Evolutionary conservation across 495 filamentous ascomycete species (phyloP).

Genomic region (Annulohypoxylon maeteangense): DNA sequence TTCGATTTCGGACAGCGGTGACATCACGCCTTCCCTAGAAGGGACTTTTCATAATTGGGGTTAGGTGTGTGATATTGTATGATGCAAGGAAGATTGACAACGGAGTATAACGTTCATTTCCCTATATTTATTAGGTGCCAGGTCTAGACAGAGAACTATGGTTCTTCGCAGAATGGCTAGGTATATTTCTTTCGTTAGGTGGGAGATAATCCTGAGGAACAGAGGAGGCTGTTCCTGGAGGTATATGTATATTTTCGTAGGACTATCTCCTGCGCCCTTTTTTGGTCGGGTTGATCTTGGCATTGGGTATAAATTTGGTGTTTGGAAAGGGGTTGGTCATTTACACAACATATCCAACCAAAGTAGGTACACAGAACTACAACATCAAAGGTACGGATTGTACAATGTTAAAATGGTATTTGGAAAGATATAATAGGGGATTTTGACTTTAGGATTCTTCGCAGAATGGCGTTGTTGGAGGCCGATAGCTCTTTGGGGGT

Average conservation of each 20-base stretch:
- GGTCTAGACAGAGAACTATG: neutral
- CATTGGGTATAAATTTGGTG: neutral
- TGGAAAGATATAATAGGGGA: neutral
- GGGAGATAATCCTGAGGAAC: neutral
- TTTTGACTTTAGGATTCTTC: neutral
- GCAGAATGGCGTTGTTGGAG: neutral
- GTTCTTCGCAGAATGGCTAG: neutral
- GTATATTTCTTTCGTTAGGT: neutral
- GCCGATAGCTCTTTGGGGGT: neutral
- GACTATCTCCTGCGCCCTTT: neutral
- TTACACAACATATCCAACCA: neutral
- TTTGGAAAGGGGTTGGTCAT: neutral
- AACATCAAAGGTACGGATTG: neutral
- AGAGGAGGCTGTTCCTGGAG: neutral
- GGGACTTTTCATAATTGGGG: neutral
- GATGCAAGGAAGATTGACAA: neutral
- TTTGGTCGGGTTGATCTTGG: neutral
- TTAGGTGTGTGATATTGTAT: neutral
- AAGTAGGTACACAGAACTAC: neutral
- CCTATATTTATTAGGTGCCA: neutral
- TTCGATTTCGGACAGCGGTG: constrained; percentile 27
- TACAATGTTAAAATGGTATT: neutral
- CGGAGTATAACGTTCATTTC: neutral
- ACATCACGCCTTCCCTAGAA: constrained; percentile 4
- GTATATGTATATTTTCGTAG: neutral